Conservation (phyloP, 2,329 filamentous ascomycete genomes). For the Torrubiellomyces zombiae region DNA sequence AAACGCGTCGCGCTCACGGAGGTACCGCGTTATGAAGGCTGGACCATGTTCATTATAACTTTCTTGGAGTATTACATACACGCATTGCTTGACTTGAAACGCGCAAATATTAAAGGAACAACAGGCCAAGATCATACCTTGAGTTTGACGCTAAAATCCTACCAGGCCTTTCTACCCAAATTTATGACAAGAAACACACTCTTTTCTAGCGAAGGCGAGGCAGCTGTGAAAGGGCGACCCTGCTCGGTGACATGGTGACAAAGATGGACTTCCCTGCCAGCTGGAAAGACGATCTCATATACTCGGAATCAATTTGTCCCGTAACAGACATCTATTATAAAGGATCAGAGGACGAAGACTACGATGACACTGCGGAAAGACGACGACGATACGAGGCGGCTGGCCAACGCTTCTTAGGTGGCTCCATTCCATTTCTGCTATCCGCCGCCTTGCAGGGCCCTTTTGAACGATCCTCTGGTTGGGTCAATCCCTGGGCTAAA, state of each 20-base stretch:
- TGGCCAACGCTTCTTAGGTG: slow-evolving; percentile 40
- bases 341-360: slow-evolving; percentile 41
- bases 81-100: no score
- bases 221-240: not conserved
- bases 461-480: slow-evolving; percentile 25
- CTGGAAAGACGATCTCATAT: slow-evolving; percentile 20
- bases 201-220: not conserved
- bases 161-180: not conserved
- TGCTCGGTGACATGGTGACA: not conserved
- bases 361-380: slow-evolving; percentile 27
- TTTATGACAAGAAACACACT: not conserved
- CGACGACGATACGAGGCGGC: slow-evolving; percentile 40
- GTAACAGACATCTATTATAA: slow-evolving; percentile 33
- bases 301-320: slow-evolving; percentile 25
- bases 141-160: no score
- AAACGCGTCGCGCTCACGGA: slow-evolving; percentile 12
- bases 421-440: slow-evolving; percentile 36
- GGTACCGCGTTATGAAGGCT: no score
- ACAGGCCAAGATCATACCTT: no score
- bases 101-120: no score
- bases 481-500: slow-evolving; percentile 17
- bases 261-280: slow-evolving; percentile 2
- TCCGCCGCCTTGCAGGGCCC: slow-evolving; percentile 47
- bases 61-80: no score
- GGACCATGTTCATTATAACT: no score